Conservation (phyloP, 2,329 filamentous ascomycete species). For the Fusarium ramigenum region DNA sequence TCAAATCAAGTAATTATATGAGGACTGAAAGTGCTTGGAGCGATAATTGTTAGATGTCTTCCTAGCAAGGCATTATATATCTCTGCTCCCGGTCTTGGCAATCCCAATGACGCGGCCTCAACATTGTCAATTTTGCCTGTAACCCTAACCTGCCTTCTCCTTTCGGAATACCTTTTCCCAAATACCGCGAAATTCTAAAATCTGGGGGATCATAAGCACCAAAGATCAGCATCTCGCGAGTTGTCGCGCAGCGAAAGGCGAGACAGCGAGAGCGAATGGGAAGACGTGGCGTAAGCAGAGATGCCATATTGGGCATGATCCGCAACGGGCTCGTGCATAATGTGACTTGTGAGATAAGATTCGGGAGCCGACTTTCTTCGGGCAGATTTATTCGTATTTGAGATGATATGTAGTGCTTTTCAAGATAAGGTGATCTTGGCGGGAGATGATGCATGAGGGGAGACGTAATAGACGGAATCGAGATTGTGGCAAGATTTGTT, state of each 20-base stretch:
- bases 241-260: conserved; percentile 1
- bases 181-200: fast-evolving
- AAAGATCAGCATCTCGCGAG: background rate
- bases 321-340: background rate
- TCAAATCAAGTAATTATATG: background rate
- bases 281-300: background rate
- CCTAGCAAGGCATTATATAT: background rate
- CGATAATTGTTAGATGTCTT: too few species aligned
- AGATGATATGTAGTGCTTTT: background rate
- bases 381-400: background rate
- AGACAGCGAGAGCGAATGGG: background rate
- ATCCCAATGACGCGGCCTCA: background rate
- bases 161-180: background rate
- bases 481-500: background rate
- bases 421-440: background rate
- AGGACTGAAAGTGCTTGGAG: too few species aligned
- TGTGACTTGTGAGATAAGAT: background rate
- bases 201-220: background rate
- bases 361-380: background rate
- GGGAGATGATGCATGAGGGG: background rate
- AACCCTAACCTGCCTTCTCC: background rate
- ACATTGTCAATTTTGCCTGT: background rate
- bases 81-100: background rate
- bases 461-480: background rate
- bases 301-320: background rate